Conservation (phyloP, 305 asterid genomes). For the Vinca major region DNA sequence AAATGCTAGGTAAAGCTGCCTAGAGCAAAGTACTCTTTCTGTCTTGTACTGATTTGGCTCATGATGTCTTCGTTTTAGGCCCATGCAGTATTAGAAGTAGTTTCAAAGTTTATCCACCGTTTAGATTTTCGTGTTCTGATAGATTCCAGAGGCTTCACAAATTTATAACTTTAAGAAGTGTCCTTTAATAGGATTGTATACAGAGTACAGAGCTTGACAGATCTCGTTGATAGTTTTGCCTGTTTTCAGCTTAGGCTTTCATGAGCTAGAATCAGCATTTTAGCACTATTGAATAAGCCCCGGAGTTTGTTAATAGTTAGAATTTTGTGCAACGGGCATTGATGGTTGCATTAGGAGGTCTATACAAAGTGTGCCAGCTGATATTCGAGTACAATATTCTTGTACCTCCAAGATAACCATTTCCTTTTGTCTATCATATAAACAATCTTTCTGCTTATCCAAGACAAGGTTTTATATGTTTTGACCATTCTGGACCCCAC, state of each 20-base stretch:
- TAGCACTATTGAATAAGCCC: background rate
- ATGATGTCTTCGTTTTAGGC: background rate
- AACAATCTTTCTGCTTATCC: background rate
- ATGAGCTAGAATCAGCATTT: background rate
- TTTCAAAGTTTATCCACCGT: background rate
- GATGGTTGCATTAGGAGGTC: background rate
- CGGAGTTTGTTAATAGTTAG: background rate
- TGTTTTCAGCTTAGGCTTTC: background rate
- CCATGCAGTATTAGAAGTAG: background rate
- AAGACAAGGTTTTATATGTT: background rate
- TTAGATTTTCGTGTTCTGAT: background rate
- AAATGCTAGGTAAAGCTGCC: conserved; percentile 50
- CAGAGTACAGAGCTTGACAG: background rate
- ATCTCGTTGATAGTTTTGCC: background rate
- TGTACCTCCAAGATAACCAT: background rate
- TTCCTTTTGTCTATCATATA: no score
- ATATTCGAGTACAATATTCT: background rate
- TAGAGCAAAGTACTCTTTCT: background rate
- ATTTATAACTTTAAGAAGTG: background rate
- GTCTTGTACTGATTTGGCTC: background rate
- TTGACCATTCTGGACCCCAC: background rate
- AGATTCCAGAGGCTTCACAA: background rate
- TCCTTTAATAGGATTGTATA: background rate
- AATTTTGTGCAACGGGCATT: background rate
- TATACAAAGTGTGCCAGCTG: background rate